Percentiles rank a stretch among this genome's conserved stretches.
Evolutionary conservation across 2,329 filamentous ascomycete species (phyloP).

Genomic region (Arthrinium phaeospermum): DNA sequence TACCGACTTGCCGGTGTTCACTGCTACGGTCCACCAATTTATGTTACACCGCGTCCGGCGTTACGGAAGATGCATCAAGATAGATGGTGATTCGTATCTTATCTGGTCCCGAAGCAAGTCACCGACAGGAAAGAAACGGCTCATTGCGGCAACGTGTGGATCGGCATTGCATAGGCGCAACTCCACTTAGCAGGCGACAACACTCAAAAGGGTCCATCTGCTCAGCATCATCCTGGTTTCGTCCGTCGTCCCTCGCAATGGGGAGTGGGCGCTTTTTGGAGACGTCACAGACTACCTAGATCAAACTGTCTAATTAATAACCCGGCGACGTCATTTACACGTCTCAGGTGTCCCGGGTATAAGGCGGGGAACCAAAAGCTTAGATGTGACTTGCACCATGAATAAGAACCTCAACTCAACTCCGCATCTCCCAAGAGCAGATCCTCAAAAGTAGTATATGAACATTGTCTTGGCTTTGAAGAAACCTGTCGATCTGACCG

Average conservation of each 20-base stretch:
- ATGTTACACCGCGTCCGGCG: background rate
- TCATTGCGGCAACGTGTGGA: constrained; percentile 6
- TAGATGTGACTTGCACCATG: background rate
- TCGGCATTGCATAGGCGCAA: constrained; percentile 6
- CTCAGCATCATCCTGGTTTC: background rate
- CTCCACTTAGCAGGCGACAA: constrained; percentile 9
- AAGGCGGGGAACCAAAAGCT: constrained; percentile 9
- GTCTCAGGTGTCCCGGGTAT: background rate
- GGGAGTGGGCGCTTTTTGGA: background rate
- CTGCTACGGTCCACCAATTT: background rate
- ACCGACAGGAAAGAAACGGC: background rate
- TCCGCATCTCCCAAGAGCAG: background rate
- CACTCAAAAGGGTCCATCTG: constrained; percentile 2
- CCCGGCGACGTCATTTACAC: constrained; percentile 5
- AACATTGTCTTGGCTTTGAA: background rate
- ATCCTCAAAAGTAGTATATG: background rate
- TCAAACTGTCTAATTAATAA: background rate
- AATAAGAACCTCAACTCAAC: background rate
- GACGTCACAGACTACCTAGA: background rate
- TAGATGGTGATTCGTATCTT: background rate
- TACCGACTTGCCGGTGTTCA: background rate
- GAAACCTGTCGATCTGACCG: background rate
- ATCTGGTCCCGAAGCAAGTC: background rate
- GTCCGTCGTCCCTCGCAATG: background rate
- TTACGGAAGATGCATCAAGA: background rate